Evolutionary conservation across 2,329 filamentous ascomycete species (phyloP).

Genomic region (Phialophora verrucosa): DNA sequence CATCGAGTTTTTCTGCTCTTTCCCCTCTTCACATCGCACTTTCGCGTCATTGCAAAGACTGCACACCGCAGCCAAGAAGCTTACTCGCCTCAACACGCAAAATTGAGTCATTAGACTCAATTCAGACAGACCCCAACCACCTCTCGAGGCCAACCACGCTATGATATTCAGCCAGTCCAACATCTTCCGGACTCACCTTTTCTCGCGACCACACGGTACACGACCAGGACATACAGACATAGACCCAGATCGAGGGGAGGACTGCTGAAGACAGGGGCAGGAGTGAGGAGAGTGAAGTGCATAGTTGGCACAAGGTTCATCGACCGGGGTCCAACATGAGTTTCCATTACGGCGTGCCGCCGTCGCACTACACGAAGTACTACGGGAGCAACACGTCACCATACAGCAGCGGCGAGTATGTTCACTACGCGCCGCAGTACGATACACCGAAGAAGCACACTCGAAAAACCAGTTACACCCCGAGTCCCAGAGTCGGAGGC

Average conservation of each 20-base stretch:
- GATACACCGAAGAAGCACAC: slow-evolving; percentile 58
- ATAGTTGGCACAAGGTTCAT: slow-evolving; percentile 15
- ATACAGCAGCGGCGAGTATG: slow-evolving; percentile 39
- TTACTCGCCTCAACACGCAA: slow-evolving; percentile 14
- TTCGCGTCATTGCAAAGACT: slow-evolving; percentile 30
- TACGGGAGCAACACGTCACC: slow-evolving; percentile 44
- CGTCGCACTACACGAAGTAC: slow-evolving; percentile 41
- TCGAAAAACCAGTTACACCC: slow-evolving; percentile 63
- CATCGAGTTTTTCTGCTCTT: slow-evolving; percentile 26
- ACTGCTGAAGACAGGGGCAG: slow-evolving; percentile 35
- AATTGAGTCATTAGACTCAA: slow-evolving; percentile 38
- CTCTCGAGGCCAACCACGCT: slow-evolving; percentile 33
- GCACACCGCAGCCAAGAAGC: slow-evolving; percentile 22
- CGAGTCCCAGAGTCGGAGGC: slow-evolving; percentile 45
- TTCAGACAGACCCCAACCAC: slow-evolving; percentile 31
- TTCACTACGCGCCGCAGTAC: slow-evolving; percentile 39
- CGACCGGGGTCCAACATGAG: slow-evolving; percentile 34
- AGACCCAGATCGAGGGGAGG: slow-evolving; percentile 39
- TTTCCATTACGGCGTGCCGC: slow-evolving; percentile 40
- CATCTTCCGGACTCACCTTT: slow-evolving; percentile 35
- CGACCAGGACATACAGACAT: slow-evolving; percentile 32
- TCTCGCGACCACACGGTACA: slow-evolving; percentile 31
- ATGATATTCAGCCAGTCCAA: slow-evolving; percentile 40
- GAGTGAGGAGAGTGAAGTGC: slow-evolving; percentile 34
- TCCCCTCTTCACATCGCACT: slow-evolving; percentile 27